Conservation (phyloP, 202 grass and related monocot genomes). For the Hordeum pubiflorum region DNA sequence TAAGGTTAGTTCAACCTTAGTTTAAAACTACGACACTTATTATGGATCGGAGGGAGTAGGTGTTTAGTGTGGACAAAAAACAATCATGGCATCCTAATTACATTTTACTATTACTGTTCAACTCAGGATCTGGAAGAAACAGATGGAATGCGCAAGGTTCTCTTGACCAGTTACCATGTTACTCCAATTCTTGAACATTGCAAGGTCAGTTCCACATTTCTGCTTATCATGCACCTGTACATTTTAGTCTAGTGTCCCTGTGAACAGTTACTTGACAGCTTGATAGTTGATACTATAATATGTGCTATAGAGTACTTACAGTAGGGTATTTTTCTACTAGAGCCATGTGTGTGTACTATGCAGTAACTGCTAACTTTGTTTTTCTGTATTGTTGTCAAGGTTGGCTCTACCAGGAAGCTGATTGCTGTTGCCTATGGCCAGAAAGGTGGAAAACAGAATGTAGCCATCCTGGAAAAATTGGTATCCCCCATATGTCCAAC, state of each 20-base stretch:
- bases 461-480: constrained; percentile 80
- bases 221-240: background rate
- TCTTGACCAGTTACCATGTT: constrained; percentile 64
- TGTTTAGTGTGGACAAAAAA: constrained; percentile 2
- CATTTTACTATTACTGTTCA: constrained; percentile 11
- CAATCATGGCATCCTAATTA: background rate
- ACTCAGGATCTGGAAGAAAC: constrained; percentile 74
- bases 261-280: background rate
- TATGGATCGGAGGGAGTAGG: background rate
- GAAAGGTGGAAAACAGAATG: constrained; percentile 81
- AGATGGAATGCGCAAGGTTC: constrained; percentile 67
- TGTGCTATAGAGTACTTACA: background rate
- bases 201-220: constrained; percentile 46
- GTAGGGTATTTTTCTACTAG: background rate
- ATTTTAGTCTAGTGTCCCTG: background rate
- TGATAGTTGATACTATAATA: constrained; percentile 13
- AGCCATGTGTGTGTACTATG: constrained; percentile 2
- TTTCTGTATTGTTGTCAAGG: constrained; percentile 40
- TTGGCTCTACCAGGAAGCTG: constrained; percentile 62
- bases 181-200: constrained; percentile 96
- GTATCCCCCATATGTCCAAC: constrained; percentile 38
- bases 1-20: no score
- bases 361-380: constrained; percentile 13
- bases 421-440: constrained; percentile 76
- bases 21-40: no score